Evolutionary conservation across 179 eudicot genomes (phyloP).

Genomic region (Actinidia polygama): DNA sequence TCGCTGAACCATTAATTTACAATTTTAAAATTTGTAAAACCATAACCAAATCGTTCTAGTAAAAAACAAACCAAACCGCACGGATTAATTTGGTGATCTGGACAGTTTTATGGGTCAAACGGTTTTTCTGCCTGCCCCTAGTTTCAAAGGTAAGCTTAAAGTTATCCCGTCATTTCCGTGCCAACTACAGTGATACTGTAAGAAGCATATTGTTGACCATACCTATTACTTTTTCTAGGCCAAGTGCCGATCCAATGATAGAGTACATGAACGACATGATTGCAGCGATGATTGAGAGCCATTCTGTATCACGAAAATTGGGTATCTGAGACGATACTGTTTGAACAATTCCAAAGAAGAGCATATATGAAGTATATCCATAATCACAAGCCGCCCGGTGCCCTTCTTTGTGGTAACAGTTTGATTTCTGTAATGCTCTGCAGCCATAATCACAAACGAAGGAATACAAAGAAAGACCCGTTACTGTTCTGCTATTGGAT

Average conservation of each 20-base stretch:
- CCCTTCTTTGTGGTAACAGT: conserved; percentile 79
- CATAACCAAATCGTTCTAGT: too few species aligned
- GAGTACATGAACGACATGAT: conserved; percentile 82
- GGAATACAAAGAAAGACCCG: neutral
- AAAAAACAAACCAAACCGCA: too few species aligned
- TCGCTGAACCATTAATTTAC: too few species aligned
- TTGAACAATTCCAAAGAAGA: conserved; percentile 68
- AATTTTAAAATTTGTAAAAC: too few species aligned
- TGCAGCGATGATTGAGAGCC: conserved; percentile 83
- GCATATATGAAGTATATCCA: conserved; percentile 57
- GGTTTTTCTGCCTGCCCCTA: too few species aligned
- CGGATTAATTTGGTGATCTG: too few species aligned
- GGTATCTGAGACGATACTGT: conserved; percentile 79
- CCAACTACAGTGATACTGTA: conserved; percentile 1
- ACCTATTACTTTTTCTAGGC: conserved; percentile 66
- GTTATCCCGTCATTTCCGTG: neutral
- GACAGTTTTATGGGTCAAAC: too few species aligned
- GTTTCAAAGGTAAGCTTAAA: neutral
- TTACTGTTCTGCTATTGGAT: neutral
- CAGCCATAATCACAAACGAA: conserved; percentile 13
- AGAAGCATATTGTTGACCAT: conserved; percentile 19
- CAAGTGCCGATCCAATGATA: conserved; percentile 70
- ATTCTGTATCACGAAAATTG: conserved; percentile 60
- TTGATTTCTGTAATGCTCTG: conserved; percentile 80
- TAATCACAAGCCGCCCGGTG: conserved; percentile 62